Conservation (phyloP, 1,284 basidiomycete species). For the Ceratobasidium sp. region DNA sequence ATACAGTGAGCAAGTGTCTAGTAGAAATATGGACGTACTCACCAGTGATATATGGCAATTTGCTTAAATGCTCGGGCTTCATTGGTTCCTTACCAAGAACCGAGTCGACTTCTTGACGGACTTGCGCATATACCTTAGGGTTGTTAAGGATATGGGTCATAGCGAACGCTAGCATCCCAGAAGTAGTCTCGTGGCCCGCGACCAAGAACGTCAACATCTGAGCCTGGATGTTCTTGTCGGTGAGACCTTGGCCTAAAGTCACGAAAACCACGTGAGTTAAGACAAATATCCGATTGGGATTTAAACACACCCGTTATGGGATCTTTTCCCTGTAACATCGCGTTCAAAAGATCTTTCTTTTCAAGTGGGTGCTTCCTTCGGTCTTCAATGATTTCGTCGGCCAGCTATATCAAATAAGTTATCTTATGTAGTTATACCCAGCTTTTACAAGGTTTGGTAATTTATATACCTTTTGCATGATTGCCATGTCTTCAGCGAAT, state of each 20-base stretch:
- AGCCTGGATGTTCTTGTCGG: conserved; percentile 50
- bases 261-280: background rate
- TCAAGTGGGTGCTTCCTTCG: conserved; percentile 48
- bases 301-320: conserved; percentile 51
- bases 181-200: conserved; percentile 54
- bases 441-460: background rate
- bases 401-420: conserved; percentile 25
- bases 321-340: conserved; percentile 55
- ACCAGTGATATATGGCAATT: conserved; percentile 55
- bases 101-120: conserved; percentile 54
- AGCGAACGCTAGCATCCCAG: conserved; percentile 53
- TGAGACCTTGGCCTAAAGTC: conserved; percentile 50
- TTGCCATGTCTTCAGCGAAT: conserved; percentile 48
- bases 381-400: conserved; percentile 30
- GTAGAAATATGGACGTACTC: background rate
- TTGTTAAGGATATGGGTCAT: conserved; percentile 54
- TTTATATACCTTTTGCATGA: conserved; percentile 49
- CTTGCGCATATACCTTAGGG: conserved; percentile 51
- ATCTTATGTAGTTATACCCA: background rate
- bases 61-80: conserved; percentile 49
- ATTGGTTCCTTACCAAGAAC: conserved; percentile 51
- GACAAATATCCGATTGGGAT: background rate
- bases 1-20: background rate
- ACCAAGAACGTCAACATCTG: conserved; percentile 57
- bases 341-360: conserved; percentile 54